A percentile compares a stretch with the other conserved stretches of the same genome.
Evolutionary conservation across 2,329 filamentous ascomycete genomes (phyloP).

Genomic region (Keithomyces neogunnii): DNA sequence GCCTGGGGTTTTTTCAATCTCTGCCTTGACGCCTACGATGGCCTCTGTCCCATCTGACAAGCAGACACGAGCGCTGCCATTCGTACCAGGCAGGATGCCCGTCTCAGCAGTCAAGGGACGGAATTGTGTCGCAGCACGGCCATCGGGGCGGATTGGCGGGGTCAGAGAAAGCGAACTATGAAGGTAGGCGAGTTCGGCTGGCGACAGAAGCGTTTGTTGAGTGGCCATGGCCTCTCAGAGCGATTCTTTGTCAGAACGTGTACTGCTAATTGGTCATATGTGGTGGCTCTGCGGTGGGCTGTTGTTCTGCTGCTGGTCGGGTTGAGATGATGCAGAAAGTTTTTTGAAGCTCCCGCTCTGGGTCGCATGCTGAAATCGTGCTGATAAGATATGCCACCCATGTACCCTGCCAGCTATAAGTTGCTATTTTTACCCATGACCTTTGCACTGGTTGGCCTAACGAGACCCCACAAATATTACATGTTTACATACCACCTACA

Average conservation of each 20-base stretch:
- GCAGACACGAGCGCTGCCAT: conserved; percentile 87
- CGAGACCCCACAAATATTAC: too few species aligned
- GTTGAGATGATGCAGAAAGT: conserved; percentile 11
- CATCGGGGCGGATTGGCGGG: conserved; percentile 85
- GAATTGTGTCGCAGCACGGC: conserved; percentile 75
- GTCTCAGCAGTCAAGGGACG: conserved; percentile 85
- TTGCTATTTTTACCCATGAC: too few species aligned
- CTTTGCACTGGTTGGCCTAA: too few species aligned
- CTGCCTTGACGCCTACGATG: conserved; percentile 89
- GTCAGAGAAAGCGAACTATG: conserved; percentile 74
- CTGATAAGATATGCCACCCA: conserved; percentile 17
- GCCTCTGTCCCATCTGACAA: conserved; percentile 95
- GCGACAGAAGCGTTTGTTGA: conserved; percentile 72
- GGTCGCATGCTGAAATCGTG: not conserved
- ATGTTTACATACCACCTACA: too few species aligned
- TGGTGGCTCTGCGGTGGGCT: not conserved
- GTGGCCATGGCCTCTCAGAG: conserved; percentile 44
- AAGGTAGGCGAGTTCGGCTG: conserved; percentile 92
- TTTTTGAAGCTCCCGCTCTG: conserved; percentile 12
- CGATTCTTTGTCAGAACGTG: not conserved
- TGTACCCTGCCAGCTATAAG: too few species aligned
- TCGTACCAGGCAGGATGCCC: conserved; percentile 78
- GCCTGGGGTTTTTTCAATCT: conserved; percentile 66
- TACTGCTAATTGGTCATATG: not conserved
- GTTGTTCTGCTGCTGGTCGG: not conserved